Percentiles rank a stretch among this genome's conserved stretches.
Evolutionary conservation across 176 grass and related monocot genomes (phyloP).

Genomic region (Dendrocalamus sinicus): DNA sequence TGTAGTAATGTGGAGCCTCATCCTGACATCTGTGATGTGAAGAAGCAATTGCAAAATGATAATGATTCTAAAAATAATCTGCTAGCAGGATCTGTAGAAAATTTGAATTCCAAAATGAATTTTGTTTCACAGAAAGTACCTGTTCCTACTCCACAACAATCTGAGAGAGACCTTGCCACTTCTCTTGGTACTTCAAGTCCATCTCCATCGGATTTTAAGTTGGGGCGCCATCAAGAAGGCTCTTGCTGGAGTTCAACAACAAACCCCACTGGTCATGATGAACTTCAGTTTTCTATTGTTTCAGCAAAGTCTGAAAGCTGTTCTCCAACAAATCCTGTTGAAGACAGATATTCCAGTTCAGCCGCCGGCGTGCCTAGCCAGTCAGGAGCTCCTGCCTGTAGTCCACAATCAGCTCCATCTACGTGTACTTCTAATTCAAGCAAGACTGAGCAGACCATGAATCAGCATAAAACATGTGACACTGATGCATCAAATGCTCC

Average conservation of each 20-base stretch:
- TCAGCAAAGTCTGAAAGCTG: constrained; percentile 42
- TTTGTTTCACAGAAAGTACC: constrained; percentile 35
- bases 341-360: constrained; percentile 49
- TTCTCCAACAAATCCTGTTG: constrained; percentile 44
- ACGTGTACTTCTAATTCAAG: constrained; percentile 38
- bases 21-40: constrained; percentile 43
- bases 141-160: constrained; percentile 33
- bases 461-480: constrained; percentile 34
- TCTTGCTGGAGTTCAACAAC: constrained; percentile 34
- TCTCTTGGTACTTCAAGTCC: constrained; percentile 42
- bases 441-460: constrained; percentile 36
- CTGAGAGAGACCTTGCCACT: constrained; percentile 24
- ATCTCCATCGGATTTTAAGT: constrained; percentile 21
- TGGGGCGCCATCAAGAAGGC: constrained; percentile 16
- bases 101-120: constrained; percentile 34
- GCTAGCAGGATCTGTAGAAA: constrained; percentile 43
- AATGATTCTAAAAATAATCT: constrained; percentile 49
- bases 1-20: constrained; percentile 35
- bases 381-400: constrained; percentile 23
- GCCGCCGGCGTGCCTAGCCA: constrained; percentile 35
- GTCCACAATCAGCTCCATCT: constrained; percentile 36
- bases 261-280: constrained; percentile 31
- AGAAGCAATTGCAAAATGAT: constrained; percentile 57
- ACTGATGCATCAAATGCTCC: constrained; percentile 40
- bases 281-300: constrained; percentile 42